Base-by-base conservation (phyloP, 768 basidiomycete genomes). In the Panus rudis region DNA sequence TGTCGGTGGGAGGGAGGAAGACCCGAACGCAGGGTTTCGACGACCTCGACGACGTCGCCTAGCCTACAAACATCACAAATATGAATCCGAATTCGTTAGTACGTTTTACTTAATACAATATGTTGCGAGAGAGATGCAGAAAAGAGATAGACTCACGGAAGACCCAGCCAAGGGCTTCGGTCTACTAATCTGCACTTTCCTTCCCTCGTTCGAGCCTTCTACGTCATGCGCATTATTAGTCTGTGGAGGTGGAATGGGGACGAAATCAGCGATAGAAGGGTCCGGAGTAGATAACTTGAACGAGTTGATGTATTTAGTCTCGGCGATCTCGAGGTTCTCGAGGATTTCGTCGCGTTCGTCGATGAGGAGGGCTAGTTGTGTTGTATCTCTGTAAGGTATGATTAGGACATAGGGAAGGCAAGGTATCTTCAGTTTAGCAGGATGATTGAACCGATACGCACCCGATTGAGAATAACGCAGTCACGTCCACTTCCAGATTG, bases 261-360 rank as follows among this genome's bases (percentile, higher is more conserved):
- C 45, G 45, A 54, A 53, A 57, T 84, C 79, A 11, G 74, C 66
- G 41, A 84, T 68, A 6, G 84, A 84, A 16, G 83, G 82, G 45
- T 84, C 82, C 4, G 84, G 83, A 0, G 82, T 86, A 0, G 80
- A 78, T 8, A 84, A 64, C 13, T 76, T 68, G 67, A 89, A 90
- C 4, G 82, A 88, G 43, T 70, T 69, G 49, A 87, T 86, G 53
- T 88, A 92, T 53, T 72, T 75, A 10, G 81, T 76, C 64, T 89
- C 87, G 10, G 86, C 84, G 41, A 81, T 76, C 65, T 91, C 87
- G 7, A 91, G 69, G 48, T 84, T 79, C 51, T 86, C 80, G n/a
- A 91, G 62, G 17, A 88, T 77, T 53, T 76, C 72, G 48, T 88
- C 86, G 22, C 88, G 72, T 56, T 88, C 80, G 33, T 79, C 76